phyloP scores from a whole-genome alignment of 805 yeast species.

The Cyberlindnera meyerae region DNA sequence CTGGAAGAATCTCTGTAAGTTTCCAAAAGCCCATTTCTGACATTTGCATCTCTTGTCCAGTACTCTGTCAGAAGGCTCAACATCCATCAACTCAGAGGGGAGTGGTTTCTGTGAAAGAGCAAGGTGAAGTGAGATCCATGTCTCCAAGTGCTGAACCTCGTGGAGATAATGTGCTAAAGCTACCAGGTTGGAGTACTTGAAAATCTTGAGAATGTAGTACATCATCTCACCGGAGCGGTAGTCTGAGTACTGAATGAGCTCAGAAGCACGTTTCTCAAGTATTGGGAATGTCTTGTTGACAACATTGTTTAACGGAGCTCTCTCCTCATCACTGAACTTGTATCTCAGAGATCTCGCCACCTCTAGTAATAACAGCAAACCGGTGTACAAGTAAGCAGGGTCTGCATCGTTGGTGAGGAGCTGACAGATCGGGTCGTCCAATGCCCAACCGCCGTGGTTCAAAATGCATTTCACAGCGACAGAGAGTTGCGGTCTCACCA shows the following conservation, averaged over 20 bases:
- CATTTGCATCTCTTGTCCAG: slow-evolving; percentile 55
- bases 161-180: slow-evolving; percentile 52
- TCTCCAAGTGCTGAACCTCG: slow-evolving; percentile 33
- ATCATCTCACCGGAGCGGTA: slow-evolving; percentile 42
- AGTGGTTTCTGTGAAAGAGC: slow-evolving; percentile 49
- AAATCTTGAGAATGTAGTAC: slow-evolving; percentile 59
- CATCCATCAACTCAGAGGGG: slow-evolving; percentile 45
- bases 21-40: slow-evolving; percentile 87
- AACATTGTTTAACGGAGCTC: slow-evolving; percentile 44
- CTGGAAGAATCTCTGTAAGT: slow-evolving; percentile 62
- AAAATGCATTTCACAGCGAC: slow-evolving; percentile 53
- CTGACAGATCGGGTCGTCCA: slow-evolving; percentile 28
- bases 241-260: slow-evolving; percentile 27
- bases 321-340: slow-evolving; percentile 49
- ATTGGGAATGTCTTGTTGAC: slow-evolving; percentile 50
- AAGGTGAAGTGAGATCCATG: slow-evolving; percentile 69
- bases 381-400: slow-evolving; percentile 42
- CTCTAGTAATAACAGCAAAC: slow-evolving; percentile 52
- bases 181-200: slow-evolving; percentile 56
- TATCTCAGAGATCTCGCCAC: slow-evolving; percentile 53
- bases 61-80: slow-evolving; percentile 44
- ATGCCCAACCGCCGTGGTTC: slow-evolving; percentile 36
- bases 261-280: slow-evolving; percentile 47
- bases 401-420: slow-evolving; percentile 33
- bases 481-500: slow-evolving; percentile 51